These are phyloP conservation scores for Aspergillus cristatus DNA, from an alignment of 495 filamentous ascomycete species.

Conservation along the genomic window DNA sequence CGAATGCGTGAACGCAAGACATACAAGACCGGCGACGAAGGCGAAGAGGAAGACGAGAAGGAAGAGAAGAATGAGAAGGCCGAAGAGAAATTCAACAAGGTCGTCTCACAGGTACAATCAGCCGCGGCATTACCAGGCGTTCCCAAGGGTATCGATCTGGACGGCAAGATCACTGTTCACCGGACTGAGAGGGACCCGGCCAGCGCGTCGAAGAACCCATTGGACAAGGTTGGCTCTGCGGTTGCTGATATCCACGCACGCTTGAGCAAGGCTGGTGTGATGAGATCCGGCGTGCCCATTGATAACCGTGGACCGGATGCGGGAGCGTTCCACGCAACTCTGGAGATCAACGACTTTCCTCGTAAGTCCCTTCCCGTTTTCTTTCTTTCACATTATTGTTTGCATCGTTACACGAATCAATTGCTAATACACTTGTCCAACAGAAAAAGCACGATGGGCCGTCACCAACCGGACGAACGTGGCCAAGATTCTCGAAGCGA, in stretches of 20 bases:
- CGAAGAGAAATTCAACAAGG: constrained; percentile 56
- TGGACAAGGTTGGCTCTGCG: constrained; percentile 78
- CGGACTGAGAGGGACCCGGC: constrained; percentile 54
- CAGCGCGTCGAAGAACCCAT: constrained; percentile 50
- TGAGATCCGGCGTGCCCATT: constrained; percentile 87
- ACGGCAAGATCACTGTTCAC: constrained; percentile 73
- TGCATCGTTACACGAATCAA: not conserved
- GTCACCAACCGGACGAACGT: constrained; percentile 99
- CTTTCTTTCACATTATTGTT: not conserved
- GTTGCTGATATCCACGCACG: constrained; percentile 81
- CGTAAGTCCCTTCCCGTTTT: constrained; percentile 57
- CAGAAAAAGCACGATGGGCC: constrained; percentile 94
- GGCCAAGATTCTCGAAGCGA: constrained; percentile 92
- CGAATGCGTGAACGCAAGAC: constrained; percentile 76
- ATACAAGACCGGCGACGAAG: constrained; percentile 84
- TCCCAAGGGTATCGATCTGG: constrained; percentile 56
- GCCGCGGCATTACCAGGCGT: constrained; percentile 40
- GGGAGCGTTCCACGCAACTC: constrained; percentile 90
- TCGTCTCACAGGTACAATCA: constrained; percentile 54
- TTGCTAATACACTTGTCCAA: constrained; percentile 18
- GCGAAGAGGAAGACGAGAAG: constrained; percentile 77
- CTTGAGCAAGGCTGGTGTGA: constrained; percentile 73
- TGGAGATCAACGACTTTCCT: constrained; percentile 99
- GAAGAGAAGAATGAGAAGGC: constrained; percentile 50
- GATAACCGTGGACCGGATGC: constrained; percentile 98